phyloP scores from a whole-genome alignment of 805 yeast species.

The Teunomyces kruisii region DNA sequence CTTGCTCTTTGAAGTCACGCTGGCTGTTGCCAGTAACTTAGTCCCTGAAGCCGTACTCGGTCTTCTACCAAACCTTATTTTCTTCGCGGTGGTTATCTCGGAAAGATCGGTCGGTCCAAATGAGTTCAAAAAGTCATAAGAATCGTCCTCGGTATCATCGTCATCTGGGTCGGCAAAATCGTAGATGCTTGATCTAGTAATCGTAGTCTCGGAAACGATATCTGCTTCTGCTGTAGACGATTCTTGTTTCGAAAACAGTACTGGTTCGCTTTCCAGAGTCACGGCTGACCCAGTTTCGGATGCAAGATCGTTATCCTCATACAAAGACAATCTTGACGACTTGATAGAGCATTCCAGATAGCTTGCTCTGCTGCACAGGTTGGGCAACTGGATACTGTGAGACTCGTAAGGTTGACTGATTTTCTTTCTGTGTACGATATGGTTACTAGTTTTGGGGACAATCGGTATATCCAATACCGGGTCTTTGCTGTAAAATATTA shows the following conservation, averaged over 20 bases:
- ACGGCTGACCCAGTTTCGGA: no score
- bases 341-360: slow-evolving; percentile 6
- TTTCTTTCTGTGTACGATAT: background rate
- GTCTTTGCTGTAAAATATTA: slow-evolving; percentile 1
- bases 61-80: background rate
- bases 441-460: background rate
- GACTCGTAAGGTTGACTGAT: background rate
- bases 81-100: background rate
- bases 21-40: background rate
- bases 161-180: background rate
- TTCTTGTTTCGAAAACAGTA: background rate
- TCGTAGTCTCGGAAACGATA: slow-evolving; percentile 1
- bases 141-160: slow-evolving; percentile 15
- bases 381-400: background rate
- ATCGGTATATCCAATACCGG: background rate
- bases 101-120: slow-evolving; percentile 9
- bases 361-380: background rate
- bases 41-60: background rate
- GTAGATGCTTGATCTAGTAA: background rate
- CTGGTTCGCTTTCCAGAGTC: background rate
- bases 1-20: background rate
- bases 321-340: slow-evolving; percentile 9
- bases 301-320: slow-evolving; percentile 4
- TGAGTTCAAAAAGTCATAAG: slow-evolving; percentile 16
- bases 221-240: background rate